Base-by-base conservation (phyloP, 2,329 filamentous ascomycete species). In the Aspergillus fumigatus region DNA sequence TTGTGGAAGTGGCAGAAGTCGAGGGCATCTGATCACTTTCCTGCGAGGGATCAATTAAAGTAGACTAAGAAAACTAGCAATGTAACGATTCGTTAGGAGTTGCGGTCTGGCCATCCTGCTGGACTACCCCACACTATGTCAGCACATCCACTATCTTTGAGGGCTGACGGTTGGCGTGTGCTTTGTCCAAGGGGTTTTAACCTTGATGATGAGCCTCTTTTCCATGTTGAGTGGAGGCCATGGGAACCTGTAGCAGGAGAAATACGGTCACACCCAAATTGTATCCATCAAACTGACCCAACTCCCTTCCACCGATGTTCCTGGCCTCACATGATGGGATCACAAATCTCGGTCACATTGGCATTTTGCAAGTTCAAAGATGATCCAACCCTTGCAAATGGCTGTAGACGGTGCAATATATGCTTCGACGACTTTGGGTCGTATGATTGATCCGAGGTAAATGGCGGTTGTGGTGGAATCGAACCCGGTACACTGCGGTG, bases 241-340 rank as follows among this genome's bases (percentile, higher is more conserved):
- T 21, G 29, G 29, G 25, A 48, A 26, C 45, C 40, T 48, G 50
- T 25, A 43, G 51, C 43, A 52, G 47, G 47, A 26, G 48, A 41
- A 21, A 27, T 19, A 43, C n/a, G n/a, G 50, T 52, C 41, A 47
- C 51, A 35, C 41, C 35, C 26, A 40, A 48, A 14, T 1, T n/a
- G 41, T 9, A 14, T 17, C 9, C 19, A 48, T 7, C 51, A 25
- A 35, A 17, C 32, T 14, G 21, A 26, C 19, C 10, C 21, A 25
- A n/a, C 19, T 27, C 43, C 23, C 23, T 8, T 8, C 27, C 11
- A 6, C 32, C 32, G 32, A 38, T 38, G 47, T 45, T 38, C 47
- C 27, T 57, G 43, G 25, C 11, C 29, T 62, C 61, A 62, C 60
- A 62, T 63, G 61, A 62, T 61, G 51, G 35, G n/a, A 60, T 63